Conservation (phyloP, 1,284 basidiomycete species). For the Ceratobasidium sp. region DNA sequence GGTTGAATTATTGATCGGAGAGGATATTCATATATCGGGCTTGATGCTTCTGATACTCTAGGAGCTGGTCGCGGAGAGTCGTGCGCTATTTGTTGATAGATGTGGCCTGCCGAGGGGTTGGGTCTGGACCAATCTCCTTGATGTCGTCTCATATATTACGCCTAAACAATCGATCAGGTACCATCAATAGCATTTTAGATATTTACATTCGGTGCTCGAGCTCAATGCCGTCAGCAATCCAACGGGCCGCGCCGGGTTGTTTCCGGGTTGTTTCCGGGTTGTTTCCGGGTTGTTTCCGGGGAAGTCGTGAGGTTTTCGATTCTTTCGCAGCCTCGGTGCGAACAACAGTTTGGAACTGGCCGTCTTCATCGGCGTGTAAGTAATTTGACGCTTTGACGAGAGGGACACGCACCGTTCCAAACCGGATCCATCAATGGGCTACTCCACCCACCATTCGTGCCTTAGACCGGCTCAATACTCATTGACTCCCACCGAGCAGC, state of each 20-base stretch:
- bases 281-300: neutral
- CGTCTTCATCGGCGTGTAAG: neutral
- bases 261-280: too few species aligned
- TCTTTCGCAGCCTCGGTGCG: neutral
- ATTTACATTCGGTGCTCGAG: slow-evolving; percentile 29
- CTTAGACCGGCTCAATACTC: neutral
- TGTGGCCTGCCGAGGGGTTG: neutral
- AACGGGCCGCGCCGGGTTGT: slow-evolving; percentile 14
- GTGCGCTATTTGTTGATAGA: neutral
- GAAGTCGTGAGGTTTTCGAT: neutral
- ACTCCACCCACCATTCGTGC: slow-evolving; percentile 1
- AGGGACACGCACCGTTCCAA: slow-evolving; percentile 5
- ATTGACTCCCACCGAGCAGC: neutral
- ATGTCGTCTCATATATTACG: neutral
- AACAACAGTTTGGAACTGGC: neutral
- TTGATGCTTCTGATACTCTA: neutral
- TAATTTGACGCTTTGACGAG: too few species aligned
- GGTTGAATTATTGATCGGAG: slow-evolving; percentile 5
- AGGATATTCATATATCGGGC: neutral
- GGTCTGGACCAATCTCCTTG: neutral
- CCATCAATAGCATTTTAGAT: neutral
- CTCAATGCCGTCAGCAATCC: slow-evolving; percentile 24
- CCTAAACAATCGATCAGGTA: neutral
- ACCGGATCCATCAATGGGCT: slow-evolving; percentile 34
- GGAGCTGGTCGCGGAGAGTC: neutral